Conservation (phyloP, 2,329 filamentous ascomycete species). For the Neoarthrinium moseri region DNA sequence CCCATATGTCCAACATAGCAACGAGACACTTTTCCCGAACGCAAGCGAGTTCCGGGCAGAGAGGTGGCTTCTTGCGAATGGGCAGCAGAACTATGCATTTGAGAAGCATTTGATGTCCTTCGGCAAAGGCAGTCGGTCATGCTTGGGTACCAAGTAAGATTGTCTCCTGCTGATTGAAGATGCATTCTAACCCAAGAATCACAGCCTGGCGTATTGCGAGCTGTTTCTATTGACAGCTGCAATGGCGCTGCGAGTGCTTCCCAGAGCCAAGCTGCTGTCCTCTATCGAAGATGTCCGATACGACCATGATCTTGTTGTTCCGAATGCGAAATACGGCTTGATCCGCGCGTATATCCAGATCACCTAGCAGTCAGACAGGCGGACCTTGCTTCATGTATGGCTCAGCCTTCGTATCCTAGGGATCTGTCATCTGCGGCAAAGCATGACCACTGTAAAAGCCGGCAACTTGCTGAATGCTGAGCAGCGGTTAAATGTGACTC, state of each 20-base stretch:
- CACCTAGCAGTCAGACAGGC: too few relatives aligned
- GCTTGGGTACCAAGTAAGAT: conserved; percentile 24
- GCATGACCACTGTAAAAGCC: too few relatives aligned
- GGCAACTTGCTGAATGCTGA: too few relatives aligned
- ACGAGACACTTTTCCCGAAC: conserved; percentile 19
- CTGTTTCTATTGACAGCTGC: conserved; percentile 19
- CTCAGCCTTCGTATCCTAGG: too few relatives aligned
- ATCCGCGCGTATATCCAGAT: too few relatives aligned
- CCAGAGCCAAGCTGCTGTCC: conserved; percentile 20
- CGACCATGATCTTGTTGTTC: conserved; percentile 25
- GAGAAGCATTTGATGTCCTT: conserved; percentile 18
- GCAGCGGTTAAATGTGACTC: too few relatives aligned
- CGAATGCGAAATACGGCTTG: too few relatives aligned
- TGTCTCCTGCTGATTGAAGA: not conserved
- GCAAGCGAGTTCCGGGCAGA: conserved; percentile 20
- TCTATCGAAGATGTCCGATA: conserved; percentile 24
- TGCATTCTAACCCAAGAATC: too few relatives aligned
- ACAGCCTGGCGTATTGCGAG: conserved; percentile 23
- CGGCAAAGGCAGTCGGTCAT: conserved; percentile 20
- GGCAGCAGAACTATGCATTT: conserved; percentile 7
- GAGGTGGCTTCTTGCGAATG: conserved; percentile 17
- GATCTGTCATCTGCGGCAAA: too few relatives aligned
- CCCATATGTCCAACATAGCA: conserved; percentile 14
- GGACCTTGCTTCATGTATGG: too few relatives aligned
- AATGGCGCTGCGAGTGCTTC: conserved; percentile 21